A percentile compares a stretch with the other conserved stretches of the same genome.
Conservation (phyloP, 371 early-diverging fungal species). For the Parasitella parasitica region DNA sequence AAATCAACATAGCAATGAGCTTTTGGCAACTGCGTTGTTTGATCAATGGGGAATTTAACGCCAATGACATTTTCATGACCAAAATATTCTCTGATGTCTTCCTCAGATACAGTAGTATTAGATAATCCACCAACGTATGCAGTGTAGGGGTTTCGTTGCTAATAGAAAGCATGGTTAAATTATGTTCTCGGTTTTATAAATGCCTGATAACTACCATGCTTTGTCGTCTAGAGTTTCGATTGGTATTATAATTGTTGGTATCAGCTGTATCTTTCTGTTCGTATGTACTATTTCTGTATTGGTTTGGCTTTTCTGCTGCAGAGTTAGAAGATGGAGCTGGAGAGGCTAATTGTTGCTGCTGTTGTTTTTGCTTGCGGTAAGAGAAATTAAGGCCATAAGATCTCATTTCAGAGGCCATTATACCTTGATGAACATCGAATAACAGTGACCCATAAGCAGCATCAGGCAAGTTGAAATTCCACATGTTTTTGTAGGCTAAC, state of each 20-base stretch:
- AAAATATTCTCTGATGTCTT: constrained; percentile 48
- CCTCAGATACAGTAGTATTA: constrained; percentile 39
- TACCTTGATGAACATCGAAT: constrained; percentile 55
- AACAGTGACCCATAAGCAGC: constrained; percentile 59
- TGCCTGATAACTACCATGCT: constrained; percentile 21
- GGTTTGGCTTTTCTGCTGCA: constrained; percentile 25
- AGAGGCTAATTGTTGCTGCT: constrained; percentile 11
- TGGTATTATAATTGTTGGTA: constrained; percentile 2
- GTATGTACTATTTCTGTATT: constrained; percentile 19
- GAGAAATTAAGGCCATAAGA: constrained; percentile 64
- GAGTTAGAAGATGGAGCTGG: constrained; percentile 16
- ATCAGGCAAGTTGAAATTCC: constrained; percentile 71
- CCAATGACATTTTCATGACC: constrained; percentile 42
- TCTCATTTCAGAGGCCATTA: constrained; percentile 52
- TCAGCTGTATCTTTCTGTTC: constrained; percentile 11
- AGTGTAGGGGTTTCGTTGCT: constrained; percentile 38
- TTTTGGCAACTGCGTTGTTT: constrained; percentile 38
- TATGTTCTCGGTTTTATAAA: background rate
- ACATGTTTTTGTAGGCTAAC: constrained; percentile 65
- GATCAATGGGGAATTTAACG: constrained; percentile 48
- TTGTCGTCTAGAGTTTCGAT: constrained; percentile 23
- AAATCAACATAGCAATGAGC: constrained; percentile 53
- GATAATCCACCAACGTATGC: constrained; percentile 48
- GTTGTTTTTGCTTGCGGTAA: constrained; percentile 45
- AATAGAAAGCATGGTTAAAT: background rate